Conservation (phyloP, 345 rosid genomes). For the Populus alba region DNA sequence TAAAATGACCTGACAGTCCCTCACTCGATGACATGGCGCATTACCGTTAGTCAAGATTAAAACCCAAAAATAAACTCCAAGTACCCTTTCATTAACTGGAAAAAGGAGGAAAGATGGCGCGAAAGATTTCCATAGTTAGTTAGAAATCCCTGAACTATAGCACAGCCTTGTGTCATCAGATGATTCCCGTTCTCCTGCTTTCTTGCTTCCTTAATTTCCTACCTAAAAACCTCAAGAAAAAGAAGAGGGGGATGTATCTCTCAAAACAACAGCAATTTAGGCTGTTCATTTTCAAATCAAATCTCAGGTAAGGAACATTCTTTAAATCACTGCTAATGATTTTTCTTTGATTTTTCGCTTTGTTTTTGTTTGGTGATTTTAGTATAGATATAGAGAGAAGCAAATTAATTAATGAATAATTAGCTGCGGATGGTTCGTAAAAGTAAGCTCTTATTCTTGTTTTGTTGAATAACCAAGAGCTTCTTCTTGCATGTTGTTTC, state of each 20-base stretch:
- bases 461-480: not conserved
- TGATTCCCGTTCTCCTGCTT: not conserved
- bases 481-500: not conserved
- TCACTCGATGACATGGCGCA: not conserved
- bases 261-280: not conserved
- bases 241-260: not conserved
- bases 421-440: not conserved
- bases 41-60: not conserved
- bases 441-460: not conserved
- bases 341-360: not conserved
- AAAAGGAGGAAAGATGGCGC: conserved; percentile 33
- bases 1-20: not conserved
- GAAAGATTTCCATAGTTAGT: conserved; percentile 35
- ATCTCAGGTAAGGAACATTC: not conserved
- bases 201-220: not conserved
- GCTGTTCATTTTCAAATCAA: not conserved
- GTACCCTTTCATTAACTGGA: not conserved
- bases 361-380: not conserved
- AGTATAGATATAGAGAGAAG: not conserved
- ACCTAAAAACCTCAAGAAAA: not conserved
- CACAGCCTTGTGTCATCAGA: not conserved
- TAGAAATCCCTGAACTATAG: conserved; percentile 30
- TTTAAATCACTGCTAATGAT: not conserved
- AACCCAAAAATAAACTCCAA: not conserved
- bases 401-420: not conserved